Evolutionary conservation across 1,139 yeast genomes (phyloP).

Genomic region (Diutina sp.): DNA sequence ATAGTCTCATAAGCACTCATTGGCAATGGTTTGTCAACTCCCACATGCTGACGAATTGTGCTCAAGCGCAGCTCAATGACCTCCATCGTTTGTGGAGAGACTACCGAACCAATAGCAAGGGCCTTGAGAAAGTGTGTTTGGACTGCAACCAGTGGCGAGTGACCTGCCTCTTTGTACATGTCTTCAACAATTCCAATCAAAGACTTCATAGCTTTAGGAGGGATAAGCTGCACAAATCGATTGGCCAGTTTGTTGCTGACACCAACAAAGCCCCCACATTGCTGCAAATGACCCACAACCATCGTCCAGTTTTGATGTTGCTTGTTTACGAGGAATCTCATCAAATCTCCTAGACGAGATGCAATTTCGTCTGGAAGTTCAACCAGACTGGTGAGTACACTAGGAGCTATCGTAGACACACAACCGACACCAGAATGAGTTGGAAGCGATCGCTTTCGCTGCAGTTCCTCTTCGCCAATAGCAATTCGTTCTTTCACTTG

Average conservation of each 20-base stretch:
- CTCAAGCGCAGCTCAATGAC: constrained; percentile 13
- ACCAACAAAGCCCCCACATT: constrained; percentile 26
- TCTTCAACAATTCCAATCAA: constrained; percentile 21
- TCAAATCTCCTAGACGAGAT: constrained; percentile 33
- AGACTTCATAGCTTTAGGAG: constrained; percentile 19
- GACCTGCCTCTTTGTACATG: constrained; percentile 22
- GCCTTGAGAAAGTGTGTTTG: constrained; percentile 33
- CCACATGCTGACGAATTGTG: constrained; percentile 8
- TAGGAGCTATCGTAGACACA: background rate
- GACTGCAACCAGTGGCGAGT: constrained; percentile 20
- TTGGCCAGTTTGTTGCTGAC: constrained; percentile 25
- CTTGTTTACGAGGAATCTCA: constrained; percentile 31
- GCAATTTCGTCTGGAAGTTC: constrained; percentile 30
- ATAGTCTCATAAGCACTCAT: constrained; percentile 20
- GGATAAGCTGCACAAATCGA: constrained; percentile 30
- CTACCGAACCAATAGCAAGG: constrained; percentile 14
- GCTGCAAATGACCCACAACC: constrained; percentile 32
- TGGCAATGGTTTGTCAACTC: constrained; percentile 10
- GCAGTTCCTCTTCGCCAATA: background rate
- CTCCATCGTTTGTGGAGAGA: constrained; percentile 13
- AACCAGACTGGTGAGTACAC: constrained; percentile 2
- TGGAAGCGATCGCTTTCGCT: background rate
- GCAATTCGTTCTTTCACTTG: background rate
- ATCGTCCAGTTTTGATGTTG: constrained; percentile 42
- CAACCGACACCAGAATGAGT: background rate